Base-by-base conservation (phyloP, 2,329 filamentous ascomycete genomes). In the Cladobotryum mycophilum region DNA sequence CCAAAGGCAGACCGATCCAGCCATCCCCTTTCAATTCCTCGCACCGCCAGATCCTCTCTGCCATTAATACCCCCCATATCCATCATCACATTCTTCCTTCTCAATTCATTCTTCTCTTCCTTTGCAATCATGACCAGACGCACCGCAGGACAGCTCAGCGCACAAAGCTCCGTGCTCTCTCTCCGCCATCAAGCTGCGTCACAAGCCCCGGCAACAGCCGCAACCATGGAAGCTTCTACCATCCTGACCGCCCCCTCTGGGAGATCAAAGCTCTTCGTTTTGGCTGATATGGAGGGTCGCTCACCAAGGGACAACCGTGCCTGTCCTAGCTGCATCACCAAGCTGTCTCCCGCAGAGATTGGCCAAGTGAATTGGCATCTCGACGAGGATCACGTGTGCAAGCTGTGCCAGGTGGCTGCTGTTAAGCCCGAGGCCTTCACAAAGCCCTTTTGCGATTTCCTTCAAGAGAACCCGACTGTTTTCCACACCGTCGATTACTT, bases 401-500 rank as follows among this genome's bases (percentile, higher is more conserved):
- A 58, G 14, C 60, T 73, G 43, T 73, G 71, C 60, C 60, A 64
- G 48, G 59, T 70, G 41, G 62, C 63, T 55, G 64, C 71, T 49
- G 63, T 68, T 57, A 71, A 73, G 48, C 79, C 82, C 4, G 82
- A 84, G 61, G 76, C 76, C 53, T 95, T 90, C 67, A 87, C 88
- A 8, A 77, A 89, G 69, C 89, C 90, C 1, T 96, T 95, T 67
- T 85, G 86, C 65, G 79, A 89, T 47, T 97, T 96, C 65, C 80
- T 97, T 73, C 87, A 84, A 41, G 79, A 87, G 55, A 96, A 96
- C 64, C 93, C 93, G 0, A 97, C 93, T 8, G 81, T 96, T 43
- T 99, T 95, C 68, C 93, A 99, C 63, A 83, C 89, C 1, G 90
- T 96, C 25, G 80, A 83, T 52, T 81, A 89, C 60, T 89, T 96